Evolutionary conservation across 768 basidiomycete genomes (phyloP).

Genomic region (Lactarius trivialis): DNA sequence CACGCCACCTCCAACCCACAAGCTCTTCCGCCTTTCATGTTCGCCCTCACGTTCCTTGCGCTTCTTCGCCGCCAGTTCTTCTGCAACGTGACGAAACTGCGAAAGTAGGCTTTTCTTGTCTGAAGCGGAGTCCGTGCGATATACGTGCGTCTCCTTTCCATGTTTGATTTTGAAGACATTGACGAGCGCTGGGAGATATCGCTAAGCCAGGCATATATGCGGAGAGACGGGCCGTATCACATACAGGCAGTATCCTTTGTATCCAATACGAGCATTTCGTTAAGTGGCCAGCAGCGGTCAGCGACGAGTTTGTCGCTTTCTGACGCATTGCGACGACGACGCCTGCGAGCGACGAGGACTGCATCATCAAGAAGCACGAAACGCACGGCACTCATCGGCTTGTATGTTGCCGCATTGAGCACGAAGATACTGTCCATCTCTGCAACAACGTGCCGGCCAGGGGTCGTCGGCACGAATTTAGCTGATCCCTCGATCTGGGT

Average conservation of each 20-base stretch:
- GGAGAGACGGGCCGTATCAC: not conserved
- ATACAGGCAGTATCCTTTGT: conserved; percentile 90
- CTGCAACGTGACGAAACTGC: conserved; percentile 87
- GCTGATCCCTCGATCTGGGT: conserved; percentile 88
- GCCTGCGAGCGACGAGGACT: conserved; percentile 76
- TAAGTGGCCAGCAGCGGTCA: conserved; percentile 87
- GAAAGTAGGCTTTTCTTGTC: conserved; percentile 85
- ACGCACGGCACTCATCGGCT: conserved; percentile 77
- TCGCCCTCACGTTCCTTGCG: conserved; percentile 93
- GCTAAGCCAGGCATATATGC: not conserved
- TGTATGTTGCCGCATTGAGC: conserved; percentile 93
- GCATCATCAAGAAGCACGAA: conserved; percentile 91
- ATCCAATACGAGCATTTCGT: conserved; percentile 91
- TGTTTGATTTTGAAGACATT: conserved; percentile 95
- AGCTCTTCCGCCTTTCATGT: conserved; percentile 78
- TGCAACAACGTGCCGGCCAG: conserved; percentile 84
- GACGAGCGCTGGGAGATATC: conserved; percentile 52
- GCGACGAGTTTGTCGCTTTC: conserved; percentile 77
- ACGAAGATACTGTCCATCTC: conserved; percentile 80
- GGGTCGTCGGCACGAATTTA: conserved; percentile 87
- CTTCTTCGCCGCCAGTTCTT: conserved; percentile 81
- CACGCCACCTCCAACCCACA: conserved; percentile 50
- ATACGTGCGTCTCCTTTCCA: conserved; percentile 92
- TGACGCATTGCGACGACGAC: conserved; percentile 54
- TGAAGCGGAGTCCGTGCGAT: conserved; percentile 69